phyloP scores from a whole-genome alignment of 805 yeast genomes.

The Metschnikowia corniflorae region DNA sequence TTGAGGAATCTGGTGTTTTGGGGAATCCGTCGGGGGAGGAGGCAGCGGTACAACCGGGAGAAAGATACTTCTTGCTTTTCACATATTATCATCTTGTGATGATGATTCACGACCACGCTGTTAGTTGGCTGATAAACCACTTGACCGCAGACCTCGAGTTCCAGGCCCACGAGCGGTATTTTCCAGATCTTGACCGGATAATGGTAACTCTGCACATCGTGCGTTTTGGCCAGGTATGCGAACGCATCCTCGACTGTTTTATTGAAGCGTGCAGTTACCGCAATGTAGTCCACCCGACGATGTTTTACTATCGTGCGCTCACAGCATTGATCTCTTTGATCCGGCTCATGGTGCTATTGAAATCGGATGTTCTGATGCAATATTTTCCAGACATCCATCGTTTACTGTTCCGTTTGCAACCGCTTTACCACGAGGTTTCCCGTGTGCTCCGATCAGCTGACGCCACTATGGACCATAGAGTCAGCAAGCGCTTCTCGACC shows the following conservation, averaged over 20 bases:
- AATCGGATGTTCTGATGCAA: slow-evolving; percentile 22
- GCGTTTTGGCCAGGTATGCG: slow-evolving; percentile 44
- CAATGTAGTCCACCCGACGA: slow-evolving; percentile 45
- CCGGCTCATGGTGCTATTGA: slow-evolving; percentile 43
- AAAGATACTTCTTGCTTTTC: slow-evolving; percentile 16
- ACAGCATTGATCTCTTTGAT: slow-evolving; percentile 48
- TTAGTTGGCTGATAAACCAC: slow-evolving; percentile 32
- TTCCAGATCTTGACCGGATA: neutral
- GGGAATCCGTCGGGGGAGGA: neutral
- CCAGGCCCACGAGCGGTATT: neutral
- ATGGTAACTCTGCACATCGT: slow-evolving; percentile 35
- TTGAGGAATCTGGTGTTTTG: slow-evolving; percentile 3
- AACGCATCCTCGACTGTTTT: slow-evolving; percentile 45
- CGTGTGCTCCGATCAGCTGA: slow-evolving; percentile 2
- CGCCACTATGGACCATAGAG: slow-evolving; percentile 3
- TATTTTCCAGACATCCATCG: slow-evolving; percentile 2
- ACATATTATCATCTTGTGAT: slow-evolving; percentile 49
- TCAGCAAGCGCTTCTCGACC: slow-evolving; percentile 10
- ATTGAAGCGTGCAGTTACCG: slow-evolving; percentile 34
- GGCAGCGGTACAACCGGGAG: neutral
- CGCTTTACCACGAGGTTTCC: slow-evolving; percentile 5
- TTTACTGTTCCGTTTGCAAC: slow-evolving; percentile 5
- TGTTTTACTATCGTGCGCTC: slow-evolving; percentile 52
- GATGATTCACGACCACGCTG: slow-evolving; percentile 50
- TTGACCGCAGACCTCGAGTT: slow-evolving; percentile 3